These are phyloP conservation scores for Sungouiozyma intestinalis DNA, from an alignment of 805 yeast genomes.

Conservation along the genomic window DNA sequence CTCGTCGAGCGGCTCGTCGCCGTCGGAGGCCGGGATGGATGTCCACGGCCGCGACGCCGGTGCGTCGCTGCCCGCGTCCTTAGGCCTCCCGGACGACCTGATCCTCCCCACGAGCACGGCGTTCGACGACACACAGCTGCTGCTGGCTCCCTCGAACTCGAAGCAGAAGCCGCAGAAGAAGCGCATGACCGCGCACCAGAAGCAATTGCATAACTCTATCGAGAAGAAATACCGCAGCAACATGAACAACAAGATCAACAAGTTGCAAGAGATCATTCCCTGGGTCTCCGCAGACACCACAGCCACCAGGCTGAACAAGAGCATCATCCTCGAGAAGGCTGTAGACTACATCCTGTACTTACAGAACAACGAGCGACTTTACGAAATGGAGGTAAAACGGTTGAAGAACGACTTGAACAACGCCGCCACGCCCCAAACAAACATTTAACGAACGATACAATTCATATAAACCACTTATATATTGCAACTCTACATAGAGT, in stretches of 20 bases:
- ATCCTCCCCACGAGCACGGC: background rate
- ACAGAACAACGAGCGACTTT: conserved; percentile 37
- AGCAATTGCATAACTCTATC: conserved; percentile 61
- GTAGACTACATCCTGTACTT: conserved; percentile 46
- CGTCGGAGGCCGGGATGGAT: conserved; percentile 2
- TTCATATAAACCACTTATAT: background rate
- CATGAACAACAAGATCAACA: conserved; percentile 61
- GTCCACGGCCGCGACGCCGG: background rate
- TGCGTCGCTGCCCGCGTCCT: background rate
- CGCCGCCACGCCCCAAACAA: background rate
- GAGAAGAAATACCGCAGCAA: conserved; percentile 62
- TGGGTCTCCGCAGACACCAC: conserved; percentile 53
- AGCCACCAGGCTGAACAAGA: conserved; percentile 43
- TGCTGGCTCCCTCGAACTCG: background rate
- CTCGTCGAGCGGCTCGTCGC: conserved; percentile 16
- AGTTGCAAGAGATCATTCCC: conserved; percentile 54
- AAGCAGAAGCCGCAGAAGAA: conserved; percentile 21
- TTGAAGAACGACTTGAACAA: conserved; percentile 25
- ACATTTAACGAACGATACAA: conserved; percentile 9
- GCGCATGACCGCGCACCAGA: conserved; percentile 48
- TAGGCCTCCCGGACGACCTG: background rate
- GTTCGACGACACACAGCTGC: background rate
- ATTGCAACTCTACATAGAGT: background rate
- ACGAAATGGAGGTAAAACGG: conserved; percentile 26
- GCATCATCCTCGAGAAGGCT: conserved; percentile 61